Percentiles rank a stretch among this genome's conserved stretches.
Evolutionary conservation across 768 basidiomycete species (phyloP).

Genomic region (Suillus subalutaceus): DNA sequence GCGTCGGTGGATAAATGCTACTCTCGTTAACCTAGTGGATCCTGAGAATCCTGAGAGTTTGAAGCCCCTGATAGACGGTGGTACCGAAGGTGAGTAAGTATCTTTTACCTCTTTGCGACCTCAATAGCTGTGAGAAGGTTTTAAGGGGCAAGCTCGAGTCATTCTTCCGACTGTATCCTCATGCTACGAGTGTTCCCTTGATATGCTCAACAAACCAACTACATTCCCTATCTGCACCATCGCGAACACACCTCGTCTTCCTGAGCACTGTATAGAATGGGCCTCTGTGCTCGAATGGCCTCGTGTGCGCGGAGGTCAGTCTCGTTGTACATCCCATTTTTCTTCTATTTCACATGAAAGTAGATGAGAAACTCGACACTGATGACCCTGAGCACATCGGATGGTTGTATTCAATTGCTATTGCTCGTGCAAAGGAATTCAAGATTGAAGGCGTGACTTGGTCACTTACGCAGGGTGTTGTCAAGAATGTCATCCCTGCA

Average conservation of each 20-base stretch:
- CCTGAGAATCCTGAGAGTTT: slow-evolving; percentile 89
- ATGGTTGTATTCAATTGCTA: slow-evolving; percentile 86
- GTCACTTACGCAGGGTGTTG: slow-evolving; percentile 96
- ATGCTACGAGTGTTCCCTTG: slow-evolving; percentile 97
- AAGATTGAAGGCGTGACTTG: slow-evolving; percentile 99
- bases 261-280: slow-evolving; percentile 99
- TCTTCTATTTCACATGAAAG: slow-evolving; percentile 11
- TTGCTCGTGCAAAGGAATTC: slow-evolving; percentile 86
- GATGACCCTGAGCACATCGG: slow-evolving; percentile 96
- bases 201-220: slow-evolving; percentile 97
- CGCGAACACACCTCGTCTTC: slow-evolving; percentile 96
- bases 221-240: slow-evolving; percentile 99
- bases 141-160: slow-evolving; percentile 97
- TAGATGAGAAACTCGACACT: slow-evolving; percentile 95
- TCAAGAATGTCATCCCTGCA: slow-evolving; percentile 99
- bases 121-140: slow-evolving; percentile 55
- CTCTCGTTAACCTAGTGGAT: slow-evolving; percentile 93
- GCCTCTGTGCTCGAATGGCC: slow-evolving; percentile 99
- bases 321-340: slow-evolving; percentile 3
- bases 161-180: slow-evolving; percentile 94
- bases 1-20: slow-evolving; percentile 98
- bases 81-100: slow-evolving; percentile 80
- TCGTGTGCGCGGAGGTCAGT: slow-evolving; percentile 80
- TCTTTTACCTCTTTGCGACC: slow-evolving; percentile 6
- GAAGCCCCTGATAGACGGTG: slow-evolving; percentile 97